Evolutionary conservation across 1,284 basidiomycete species (phyloP).

Genomic region (Golubevia sp.): DNA sequence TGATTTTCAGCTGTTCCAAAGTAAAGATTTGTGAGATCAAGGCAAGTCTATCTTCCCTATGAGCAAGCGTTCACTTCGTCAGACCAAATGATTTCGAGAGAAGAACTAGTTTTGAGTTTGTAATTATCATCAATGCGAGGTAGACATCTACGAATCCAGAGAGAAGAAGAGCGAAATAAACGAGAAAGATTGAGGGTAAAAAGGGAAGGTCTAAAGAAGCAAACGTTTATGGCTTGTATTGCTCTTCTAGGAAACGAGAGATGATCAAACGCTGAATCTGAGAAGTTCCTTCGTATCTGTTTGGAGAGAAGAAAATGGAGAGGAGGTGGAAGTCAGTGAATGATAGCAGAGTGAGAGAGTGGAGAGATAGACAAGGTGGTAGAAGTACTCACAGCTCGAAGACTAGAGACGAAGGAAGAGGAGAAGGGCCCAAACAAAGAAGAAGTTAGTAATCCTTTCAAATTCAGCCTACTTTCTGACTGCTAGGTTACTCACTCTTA

Average conservation of each 20-base stretch:
- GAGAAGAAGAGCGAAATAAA: background rate
- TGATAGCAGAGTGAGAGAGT: constrained; percentile 18
- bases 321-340: constrained; percentile 4
- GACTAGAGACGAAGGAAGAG: too few species aligned
- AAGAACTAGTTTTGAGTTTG: too few species aligned
- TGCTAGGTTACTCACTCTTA: constrained; percentile 18
- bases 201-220: background rate
- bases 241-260: constrained; percentile 46
- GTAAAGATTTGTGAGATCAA: too few species aligned
- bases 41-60: too few species aligned
- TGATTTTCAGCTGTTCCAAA: too few species aligned
- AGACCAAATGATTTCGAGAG: too few species aligned
- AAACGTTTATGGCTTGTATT: constrained; percentile 22
- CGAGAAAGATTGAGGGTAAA: background rate
- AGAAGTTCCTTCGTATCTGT: constrained; percentile 50
- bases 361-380: background rate
- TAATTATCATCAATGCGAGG: too few species aligned
- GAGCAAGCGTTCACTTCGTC: too few species aligned
- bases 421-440: background rate
- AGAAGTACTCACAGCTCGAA: background rate
- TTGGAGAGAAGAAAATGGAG: background rate
- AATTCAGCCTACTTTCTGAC: background rate
- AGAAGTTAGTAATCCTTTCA: background rate
- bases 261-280: constrained; percentile 58
- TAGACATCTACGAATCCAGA: too few species aligned